A percentile compares a stretch with the other conserved stretches of the same genome.
Evolutionary conservation across 1,284 basidiomycete genomes (phyloP).

Genomic region (Phaffia rhodozyma): DNA sequence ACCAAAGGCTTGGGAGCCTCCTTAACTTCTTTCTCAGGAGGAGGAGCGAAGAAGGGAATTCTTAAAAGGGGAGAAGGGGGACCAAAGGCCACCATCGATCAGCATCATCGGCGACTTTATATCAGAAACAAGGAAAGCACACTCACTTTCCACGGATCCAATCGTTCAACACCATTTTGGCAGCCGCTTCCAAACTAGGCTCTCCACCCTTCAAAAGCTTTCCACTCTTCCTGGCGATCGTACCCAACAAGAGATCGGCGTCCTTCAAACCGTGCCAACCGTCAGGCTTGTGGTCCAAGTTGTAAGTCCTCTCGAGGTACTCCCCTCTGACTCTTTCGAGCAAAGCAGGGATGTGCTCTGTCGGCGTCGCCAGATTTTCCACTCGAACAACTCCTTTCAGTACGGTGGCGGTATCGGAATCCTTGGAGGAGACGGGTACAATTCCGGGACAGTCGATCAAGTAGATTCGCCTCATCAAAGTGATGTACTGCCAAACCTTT

Average conservation of each 20-base stretch:
- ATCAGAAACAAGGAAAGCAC: not conserved
- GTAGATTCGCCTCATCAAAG: conserved; percentile 89
- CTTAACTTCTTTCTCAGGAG: conserved; percentile 37
- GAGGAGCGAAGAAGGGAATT: conserved; percentile 40
- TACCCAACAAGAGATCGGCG: conserved; percentile 68
- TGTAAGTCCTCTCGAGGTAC: conserved; percentile 86
- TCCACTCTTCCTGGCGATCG: conserved; percentile 80
- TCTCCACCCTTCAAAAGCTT: conserved; percentile 89
- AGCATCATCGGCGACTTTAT: conserved; percentile 58
- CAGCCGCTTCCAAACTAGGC: conserved; percentile 80
- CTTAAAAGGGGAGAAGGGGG: conserved; percentile 25
- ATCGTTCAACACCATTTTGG: conserved; percentile 91
- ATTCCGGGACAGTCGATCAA: conserved; percentile 99
- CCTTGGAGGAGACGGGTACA: conserved; percentile 81
- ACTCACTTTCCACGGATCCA: conserved; percentile 79
- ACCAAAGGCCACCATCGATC: conserved; percentile 38
- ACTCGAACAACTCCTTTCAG: conserved; percentile 96
- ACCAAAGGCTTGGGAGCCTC: conserved; percentile 28
- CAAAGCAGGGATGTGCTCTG: conserved; percentile 81
- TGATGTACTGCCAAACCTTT: conserved; percentile 99
- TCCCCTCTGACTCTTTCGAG: conserved; percentile 82
- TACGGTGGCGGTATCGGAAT: conserved; percentile 84
- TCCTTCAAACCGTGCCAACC: conserved; percentile 41
- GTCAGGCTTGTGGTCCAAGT: conserved; percentile 45
- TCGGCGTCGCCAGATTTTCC: conserved; percentile 85